These are phyloP conservation scores for Apiospora sp. DNA, from an alignment of 2,329 filamentous ascomycete species.

Conservation along the genomic window DNA sequence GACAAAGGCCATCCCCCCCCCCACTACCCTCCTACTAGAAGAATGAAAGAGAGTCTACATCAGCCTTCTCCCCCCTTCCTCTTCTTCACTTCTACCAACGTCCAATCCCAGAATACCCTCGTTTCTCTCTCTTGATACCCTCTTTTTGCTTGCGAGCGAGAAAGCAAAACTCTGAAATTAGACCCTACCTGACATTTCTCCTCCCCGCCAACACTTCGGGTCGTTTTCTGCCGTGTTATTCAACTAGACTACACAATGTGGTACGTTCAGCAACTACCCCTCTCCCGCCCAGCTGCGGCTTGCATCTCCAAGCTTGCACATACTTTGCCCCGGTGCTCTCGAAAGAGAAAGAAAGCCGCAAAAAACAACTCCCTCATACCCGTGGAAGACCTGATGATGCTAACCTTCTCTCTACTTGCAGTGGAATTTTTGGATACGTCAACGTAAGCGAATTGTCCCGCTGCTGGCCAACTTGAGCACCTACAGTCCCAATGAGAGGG, in stretches of 20 bases:
- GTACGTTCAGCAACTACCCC: slow-evolving; percentile 38
- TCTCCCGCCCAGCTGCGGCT: not conserved
- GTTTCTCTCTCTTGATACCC: slow-evolving; percentile 21
- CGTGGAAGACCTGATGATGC: not conserved
- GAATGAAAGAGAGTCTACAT: slow-evolving; percentile 16
- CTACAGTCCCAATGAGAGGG: not conserved
- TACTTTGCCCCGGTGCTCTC: not conserved
- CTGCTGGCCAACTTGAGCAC: not conserved
- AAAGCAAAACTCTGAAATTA: slow-evolving; percentile 10
- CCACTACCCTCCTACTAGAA: slow-evolving; percentile 14
- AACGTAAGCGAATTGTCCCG: slow-evolving; percentile 63
- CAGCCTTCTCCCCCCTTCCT: slow-evolving; percentile 17
- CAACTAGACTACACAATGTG: slow-evolving; percentile 40
- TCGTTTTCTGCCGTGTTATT: slow-evolving; percentile 20
- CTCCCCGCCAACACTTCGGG: slow-evolving; percentile 13
- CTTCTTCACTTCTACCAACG: slow-evolving; percentile 1
- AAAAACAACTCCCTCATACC: not conserved
- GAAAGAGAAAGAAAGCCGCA: not conserved
- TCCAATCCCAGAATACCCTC: slow-evolving; percentile 20
- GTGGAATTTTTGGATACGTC: slow-evolving; percentile 98
- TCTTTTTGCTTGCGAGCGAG: slow-evolving; percentile 21
- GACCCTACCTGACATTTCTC: not conserved
- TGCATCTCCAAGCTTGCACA: not conserved
- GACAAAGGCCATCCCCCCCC: not conserved
- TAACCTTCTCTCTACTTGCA: slow-evolving; percentile 44